A percentile compares a stretch with the other conserved stretches of the same genome.
These are phyloP conservation scores for Marchantia polymorpha DNA, from an alignment of 225 moss, liverwort and hornwort species.

Conservation along the genomic window DNA sequence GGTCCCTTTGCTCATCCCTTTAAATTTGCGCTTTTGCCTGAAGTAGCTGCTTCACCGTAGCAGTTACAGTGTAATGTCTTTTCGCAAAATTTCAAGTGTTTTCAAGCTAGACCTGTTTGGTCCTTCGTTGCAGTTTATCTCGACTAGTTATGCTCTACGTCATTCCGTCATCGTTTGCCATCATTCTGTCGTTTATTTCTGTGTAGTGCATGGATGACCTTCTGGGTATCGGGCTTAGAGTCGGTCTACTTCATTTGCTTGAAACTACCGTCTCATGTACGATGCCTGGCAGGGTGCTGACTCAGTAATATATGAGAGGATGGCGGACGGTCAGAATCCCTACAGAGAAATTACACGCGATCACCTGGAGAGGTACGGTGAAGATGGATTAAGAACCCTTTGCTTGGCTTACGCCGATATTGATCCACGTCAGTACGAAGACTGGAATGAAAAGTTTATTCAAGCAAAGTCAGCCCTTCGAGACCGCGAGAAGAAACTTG, in stretches of 20 bases:
- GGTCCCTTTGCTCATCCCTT: background rate
- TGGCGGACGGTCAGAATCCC: slow-evolving; percentile 63
- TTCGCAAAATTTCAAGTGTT: background rate
- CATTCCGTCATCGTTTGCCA: background rate
- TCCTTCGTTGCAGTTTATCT: background rate
- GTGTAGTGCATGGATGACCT: background rate
- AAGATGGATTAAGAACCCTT: slow-evolving; percentile 86
- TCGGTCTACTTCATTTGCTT: background rate
- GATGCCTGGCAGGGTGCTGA: slow-evolving; percentile 69
- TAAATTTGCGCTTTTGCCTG: background rate
- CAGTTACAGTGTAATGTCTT: background rate
- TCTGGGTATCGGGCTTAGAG: background rate
- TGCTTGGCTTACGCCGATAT: slow-evolving; percentile 78
- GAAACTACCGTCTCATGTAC: background rate
- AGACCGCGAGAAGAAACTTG: slow-evolving; percentile 88
- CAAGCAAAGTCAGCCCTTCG: slow-evolving; percentile 81
- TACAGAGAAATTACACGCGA: slow-evolving; percentile 78
- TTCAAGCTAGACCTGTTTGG: background rate
- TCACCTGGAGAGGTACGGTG: slow-evolving; percentile 89
- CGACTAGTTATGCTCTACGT: background rate
- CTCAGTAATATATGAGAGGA: slow-evolving; percentile 84
- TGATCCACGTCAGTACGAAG: slow-evolving; percentile 57
- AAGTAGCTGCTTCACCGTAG: background rate
- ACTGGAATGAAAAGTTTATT: slow-evolving; percentile 88
- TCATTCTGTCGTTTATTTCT: background rate